phyloP scores from a whole-genome alignment of 1,284 basidiomycete genomes.

The Rhodotorula sp. region DNA sequence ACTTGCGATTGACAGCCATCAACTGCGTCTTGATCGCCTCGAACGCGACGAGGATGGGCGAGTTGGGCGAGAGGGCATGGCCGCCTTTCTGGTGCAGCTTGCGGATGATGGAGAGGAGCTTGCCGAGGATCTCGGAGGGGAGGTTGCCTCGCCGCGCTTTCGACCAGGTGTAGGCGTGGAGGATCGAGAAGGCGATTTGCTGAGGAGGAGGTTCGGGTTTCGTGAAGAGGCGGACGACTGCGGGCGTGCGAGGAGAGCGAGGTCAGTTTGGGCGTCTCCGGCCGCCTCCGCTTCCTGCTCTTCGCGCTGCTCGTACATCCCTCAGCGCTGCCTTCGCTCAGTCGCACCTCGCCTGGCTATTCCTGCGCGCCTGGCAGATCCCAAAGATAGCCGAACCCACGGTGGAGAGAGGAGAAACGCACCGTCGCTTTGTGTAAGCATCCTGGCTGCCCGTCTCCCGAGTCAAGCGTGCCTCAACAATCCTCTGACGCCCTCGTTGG shows the following conservation, averaged over 20 bases:
- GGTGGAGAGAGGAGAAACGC: neutral
- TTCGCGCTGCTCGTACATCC: too few species aligned
- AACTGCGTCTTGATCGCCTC: conserved; percentile 36
- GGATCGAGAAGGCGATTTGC: conserved; percentile 32
- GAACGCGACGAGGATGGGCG: conserved; percentile 27
- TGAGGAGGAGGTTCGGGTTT: conserved; percentile 16
- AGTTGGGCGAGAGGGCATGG: neutral
- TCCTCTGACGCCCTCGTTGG: too few species aligned
- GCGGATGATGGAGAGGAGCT: conserved; percentile 35
- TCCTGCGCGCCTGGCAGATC: too few species aligned
- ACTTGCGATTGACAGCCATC: conserved; percentile 23
- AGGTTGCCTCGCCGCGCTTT: conserved; percentile 37
- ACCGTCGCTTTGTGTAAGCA: conserved; percentile 36
- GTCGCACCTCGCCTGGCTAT: too few species aligned
- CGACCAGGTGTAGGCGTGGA: conserved; percentile 36
- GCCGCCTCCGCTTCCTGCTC: too few species aligned
- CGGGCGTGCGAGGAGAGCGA: too few species aligned
- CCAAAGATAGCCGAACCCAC: too few species aligned
- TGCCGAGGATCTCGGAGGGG: conserved; percentile 36
- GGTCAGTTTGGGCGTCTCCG: neutral
- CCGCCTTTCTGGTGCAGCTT: conserved; percentile 12
- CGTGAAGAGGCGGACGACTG: conserved; percentile 31
- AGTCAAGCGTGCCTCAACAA: neutral
- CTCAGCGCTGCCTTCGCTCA: too few species aligned
- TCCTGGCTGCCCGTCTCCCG: neutral